Conservation (phyloP, 257 asterid species). For the Solanum pennellii region DNA sequence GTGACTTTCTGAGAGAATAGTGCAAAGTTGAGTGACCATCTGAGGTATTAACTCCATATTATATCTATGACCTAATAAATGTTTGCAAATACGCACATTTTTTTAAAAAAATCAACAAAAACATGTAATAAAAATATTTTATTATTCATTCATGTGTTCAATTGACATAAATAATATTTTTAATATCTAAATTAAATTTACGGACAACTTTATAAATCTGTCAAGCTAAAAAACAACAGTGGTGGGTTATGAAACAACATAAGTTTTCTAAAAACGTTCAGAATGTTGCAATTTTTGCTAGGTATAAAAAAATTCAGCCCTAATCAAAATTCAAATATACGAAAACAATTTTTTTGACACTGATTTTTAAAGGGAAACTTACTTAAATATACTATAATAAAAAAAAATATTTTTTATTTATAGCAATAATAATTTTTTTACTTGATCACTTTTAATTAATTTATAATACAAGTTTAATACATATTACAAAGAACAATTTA, state of each 20-base stretch:
- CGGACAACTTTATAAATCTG: fast-evolving
- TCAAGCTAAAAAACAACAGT: neutral
- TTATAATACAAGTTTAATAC: too few species aligned
- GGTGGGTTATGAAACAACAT: neutral
- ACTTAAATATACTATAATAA: too few species aligned
- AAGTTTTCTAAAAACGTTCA: neutral
- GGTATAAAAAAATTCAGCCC: neutral
- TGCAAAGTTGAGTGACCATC: too few species aligned
- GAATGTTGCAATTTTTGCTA: neutral
- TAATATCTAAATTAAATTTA: neutral
- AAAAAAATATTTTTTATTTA: too few species aligned
- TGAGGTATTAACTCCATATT: too few species aligned
- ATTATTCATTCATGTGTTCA: neutral
- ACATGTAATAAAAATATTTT: neutral
- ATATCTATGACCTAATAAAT: neutral
- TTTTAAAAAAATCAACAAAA: neutral
- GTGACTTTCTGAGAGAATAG: too few species aligned
- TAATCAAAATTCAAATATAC: neutral
- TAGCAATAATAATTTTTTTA: too few species aligned
- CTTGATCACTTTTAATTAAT: too few species aligned
- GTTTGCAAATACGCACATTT: fast-evolving
- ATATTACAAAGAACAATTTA: too few species aligned
- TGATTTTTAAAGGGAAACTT: too few species aligned
- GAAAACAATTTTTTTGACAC: too few species aligned
- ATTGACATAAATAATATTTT: neutral